Base-by-base conservation (phyloP, 176 grass and related monocot species). In the Miscanthus lutarioriparius region DNA sequence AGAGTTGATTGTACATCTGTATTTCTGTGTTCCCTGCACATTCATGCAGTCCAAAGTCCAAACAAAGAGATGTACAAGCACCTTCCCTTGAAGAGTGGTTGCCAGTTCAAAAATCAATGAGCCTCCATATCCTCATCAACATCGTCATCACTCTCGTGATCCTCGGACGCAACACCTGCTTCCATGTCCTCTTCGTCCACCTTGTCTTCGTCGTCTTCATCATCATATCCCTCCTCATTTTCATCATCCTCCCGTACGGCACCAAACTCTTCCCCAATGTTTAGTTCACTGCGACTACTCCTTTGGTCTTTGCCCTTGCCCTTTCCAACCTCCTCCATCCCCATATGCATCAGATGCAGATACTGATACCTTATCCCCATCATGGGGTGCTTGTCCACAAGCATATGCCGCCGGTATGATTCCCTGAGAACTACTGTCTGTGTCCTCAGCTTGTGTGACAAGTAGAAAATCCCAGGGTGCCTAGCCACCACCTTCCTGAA, bases 331-430 rank as follows among this genome's bases (percentile, higher is more conserved):
- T 84, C 83, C 20, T 90, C 90, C 80, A 78, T 89, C 23, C 91
- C 87, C 89, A 92, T 90, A 80, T 95, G 96, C 96, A 98, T 98
- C 78, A 98, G 88, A 79, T 98, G 96, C 76, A 95, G 71, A 76
- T 92, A 95, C 27, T 88, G 89, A 85, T 91, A 95, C 80, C 91
- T 89, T 85, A 98, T 76, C 64, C 90, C 93, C 96, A 98, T 95
- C 79, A 98, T 63, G 4, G 93, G 92, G 76, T 95, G 91, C 65
- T 95, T 95, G 77, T 92, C 89, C 72, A 98, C 80, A 77, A 98
- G 71, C 80, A 90, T 77, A 76, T 98, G 86, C 72, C 93, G 86
- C 48, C 83, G 54, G 78, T 93, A 98, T 0, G 92, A 85, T 79
- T 98, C 96, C 48, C 92, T 79, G 59, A 98, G 87, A 81, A 98